Base-by-base conservation (phyloP, 306 rosid species). In the Corylus avellana region DNA sequence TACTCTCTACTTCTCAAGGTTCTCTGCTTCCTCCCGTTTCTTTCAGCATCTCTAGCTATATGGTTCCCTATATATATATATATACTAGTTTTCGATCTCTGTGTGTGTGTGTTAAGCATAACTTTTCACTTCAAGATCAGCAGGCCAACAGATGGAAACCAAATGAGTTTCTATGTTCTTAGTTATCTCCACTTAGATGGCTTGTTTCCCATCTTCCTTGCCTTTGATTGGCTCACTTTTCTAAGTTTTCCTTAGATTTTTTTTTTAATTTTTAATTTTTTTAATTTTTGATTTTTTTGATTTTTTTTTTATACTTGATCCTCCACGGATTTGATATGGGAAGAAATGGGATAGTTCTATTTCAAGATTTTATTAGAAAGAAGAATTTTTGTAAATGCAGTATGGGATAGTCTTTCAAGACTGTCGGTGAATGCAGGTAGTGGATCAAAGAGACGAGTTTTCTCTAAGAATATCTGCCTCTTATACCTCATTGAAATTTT, bases 1-100 rank as follows among this genome's bases (percentile, higher is more conserved):
- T 78, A 39, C 81, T 78, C 62, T 79, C 89, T 76, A 73, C 81
- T 78, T 89, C 61, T 77, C 90, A 90, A 86, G 97, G 97, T 92
- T 83, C 18, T 48, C 35, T 57, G 44, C 66, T 16, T 37, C 12
- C 27, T 17, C 50, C 46, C 39, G 9, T 35, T 16, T 66, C 11
- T 17, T 66, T 39, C 47, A 37, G 47, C 72, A 16, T 66, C 22
- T 66, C 25, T 66, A 17, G 72, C 71, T 66, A 35, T 4, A 1
- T 8, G 12, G 48, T 29, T 16, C 44, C 35, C 35, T 20, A 8
- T 37, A 32, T 3, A 32, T 32, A 37, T 35, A 22, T 20, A 8
- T 37, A 32, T 32, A 20, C 50, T 53, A 27, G 8, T 68, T 9
- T 32, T 14, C 2, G 29, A 4, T 68, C 55, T 61, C 29, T 44